Percentiles rank a stretch among this genome's conserved stretches.
These are phyloP conservation scores for Haplographium delicatum DNA, from an alignment of 495 filamentous ascomycete species.

Conservation along the genomic window DNA sequence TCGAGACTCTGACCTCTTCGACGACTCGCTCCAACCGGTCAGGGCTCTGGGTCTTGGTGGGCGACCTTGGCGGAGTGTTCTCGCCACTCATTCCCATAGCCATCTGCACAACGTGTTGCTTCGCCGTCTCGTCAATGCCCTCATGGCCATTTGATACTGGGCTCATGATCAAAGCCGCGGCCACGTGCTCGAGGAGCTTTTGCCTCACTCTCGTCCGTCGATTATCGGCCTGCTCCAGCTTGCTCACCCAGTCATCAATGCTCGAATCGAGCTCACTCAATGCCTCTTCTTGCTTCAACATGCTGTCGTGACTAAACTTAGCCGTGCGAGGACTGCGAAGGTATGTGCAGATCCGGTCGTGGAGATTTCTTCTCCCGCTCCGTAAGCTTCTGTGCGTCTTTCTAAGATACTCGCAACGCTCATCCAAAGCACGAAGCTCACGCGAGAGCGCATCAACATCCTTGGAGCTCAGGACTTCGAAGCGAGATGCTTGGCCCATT, in stretches of 20 bases:
- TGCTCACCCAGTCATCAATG: slow-evolving; percentile 70
- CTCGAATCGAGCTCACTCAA: slow-evolving; percentile 64
- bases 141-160: background rate
- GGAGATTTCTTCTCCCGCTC: slow-evolving; percentile 60
- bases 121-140: background rate
- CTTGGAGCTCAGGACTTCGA: slow-evolving; percentile 60
- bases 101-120: slow-evolving; percentile 7
- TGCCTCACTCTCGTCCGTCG: slow-evolving; percentile 63
- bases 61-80: slow-evolving; percentile 23
- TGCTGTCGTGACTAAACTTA: slow-evolving; percentile 59
- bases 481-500: slow-evolving; percentile 55
- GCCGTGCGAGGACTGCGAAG: slow-evolving; percentile 56
- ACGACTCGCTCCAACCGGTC: slow-evolving; percentile 5
- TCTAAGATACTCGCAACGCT: slow-evolving; percentile 65
- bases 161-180: slow-evolving; percentile 47
- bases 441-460: slow-evolving; percentile 62
- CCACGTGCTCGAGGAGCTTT: slow-evolving; percentile 70
- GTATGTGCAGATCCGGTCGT: slow-evolving; percentile 63
- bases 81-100: slow-evolving; percentile 1
- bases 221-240: slow-evolving; percentile 72
- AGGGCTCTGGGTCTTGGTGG: slow-evolving; percentile 18
- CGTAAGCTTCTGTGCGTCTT: slow-evolving; percentile 64
- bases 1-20: slow-evolving; percentile 16
- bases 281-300: slow-evolving; percentile 71
- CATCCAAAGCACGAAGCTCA: slow-evolving; percentile 65